phyloP scores from a whole-genome alignment of 345 rosid genomes.

The Lepidium sativum region DNA sequence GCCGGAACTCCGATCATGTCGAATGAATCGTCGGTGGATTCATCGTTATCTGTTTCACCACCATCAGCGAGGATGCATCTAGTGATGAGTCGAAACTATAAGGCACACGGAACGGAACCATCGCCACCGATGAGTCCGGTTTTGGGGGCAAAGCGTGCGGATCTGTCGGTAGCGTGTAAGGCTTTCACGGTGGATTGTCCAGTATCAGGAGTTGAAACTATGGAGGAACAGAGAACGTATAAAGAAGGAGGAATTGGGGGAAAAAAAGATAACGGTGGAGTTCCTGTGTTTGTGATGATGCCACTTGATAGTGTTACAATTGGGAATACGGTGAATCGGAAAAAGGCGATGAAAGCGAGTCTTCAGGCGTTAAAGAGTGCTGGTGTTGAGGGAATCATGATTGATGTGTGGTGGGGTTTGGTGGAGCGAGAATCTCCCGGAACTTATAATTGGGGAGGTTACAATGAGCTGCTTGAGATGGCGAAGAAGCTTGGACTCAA shows the following conservation, averaged over 20 bases:
- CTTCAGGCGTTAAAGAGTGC: constrained; percentile 91
- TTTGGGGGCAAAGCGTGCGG: constrained; percentile 39
- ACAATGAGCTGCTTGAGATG: constrained; percentile 77
- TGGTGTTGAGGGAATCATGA: constrained; percentile 93
- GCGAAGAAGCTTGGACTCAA: constrained; percentile 82
- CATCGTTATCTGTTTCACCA: constrained; percentile 38
- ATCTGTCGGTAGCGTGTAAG: constrained; percentile 58
- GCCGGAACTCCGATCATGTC: constrained; percentile 43
- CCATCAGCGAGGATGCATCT: constrained; percentile 49
- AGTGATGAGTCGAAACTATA: constrained; percentile 27
- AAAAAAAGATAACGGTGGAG: constrained; percentile 39
- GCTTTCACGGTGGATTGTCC: constrained; percentile 38
- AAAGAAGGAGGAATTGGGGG: constrained; percentile 29
- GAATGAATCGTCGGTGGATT: constrained; percentile 30
- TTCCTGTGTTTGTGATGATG: constrained; percentile 98
- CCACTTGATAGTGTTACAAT: constrained; percentile 90
- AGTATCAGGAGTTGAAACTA: constrained; percentile 2
- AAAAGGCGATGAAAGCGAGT: constrained; percentile 94
- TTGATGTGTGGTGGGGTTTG: constrained; percentile 99
- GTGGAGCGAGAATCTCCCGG: constrained; percentile 89
- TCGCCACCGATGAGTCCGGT: constrained; percentile 60
- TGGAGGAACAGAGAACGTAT: constrained; percentile 24
- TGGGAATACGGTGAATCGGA: constrained; percentile 67
- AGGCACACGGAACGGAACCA: constrained; percentile 22
- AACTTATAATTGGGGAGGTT: constrained; percentile 91